These are phyloP conservation scores for Phytopythium aichiense DNA, from an alignment of 352 stramenopile species.

Conservation along the genomic window DNA sequence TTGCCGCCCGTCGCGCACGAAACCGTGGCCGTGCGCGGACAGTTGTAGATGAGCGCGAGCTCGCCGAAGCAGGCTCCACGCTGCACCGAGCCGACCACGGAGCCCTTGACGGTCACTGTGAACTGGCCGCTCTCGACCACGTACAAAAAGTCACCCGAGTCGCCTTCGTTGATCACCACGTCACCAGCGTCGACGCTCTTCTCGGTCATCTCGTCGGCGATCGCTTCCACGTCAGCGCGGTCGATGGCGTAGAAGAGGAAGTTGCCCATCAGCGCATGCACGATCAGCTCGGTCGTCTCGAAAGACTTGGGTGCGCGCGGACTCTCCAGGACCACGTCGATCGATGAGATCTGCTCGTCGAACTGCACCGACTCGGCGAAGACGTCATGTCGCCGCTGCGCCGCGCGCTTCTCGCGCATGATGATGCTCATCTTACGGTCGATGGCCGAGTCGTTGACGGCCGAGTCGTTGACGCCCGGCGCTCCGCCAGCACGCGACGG, in stretches of 20 bases:
- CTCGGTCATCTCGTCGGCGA: slow-evolving; percentile 49
- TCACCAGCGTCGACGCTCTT: slow-evolving; percentile 32
- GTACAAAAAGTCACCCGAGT: slow-evolving; percentile 78
- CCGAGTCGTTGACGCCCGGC: slow-evolving; percentile 29
- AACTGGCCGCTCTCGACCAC: slow-evolving; percentile 81
- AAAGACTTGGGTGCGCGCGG: slow-evolving; percentile 34
- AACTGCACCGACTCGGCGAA: slow-evolving; percentile 72
- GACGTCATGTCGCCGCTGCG: slow-evolving; percentile 54
- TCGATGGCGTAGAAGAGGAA: slow-evolving; percentile 68
- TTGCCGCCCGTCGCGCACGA: slow-evolving; percentile 35
- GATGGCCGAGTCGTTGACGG: slow-evolving; percentile 26
- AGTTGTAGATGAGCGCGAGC: slow-evolving; percentile 95
- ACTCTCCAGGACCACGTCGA: not conserved
- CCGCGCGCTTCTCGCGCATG: slow-evolving; percentile 65
- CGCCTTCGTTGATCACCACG: slow-evolving; percentile 58
- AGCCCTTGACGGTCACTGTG: slow-evolving; percentile 81
- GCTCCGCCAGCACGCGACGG: slow-evolving; percentile 26
- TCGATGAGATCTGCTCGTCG: slow-evolving; percentile 17
- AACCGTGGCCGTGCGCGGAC: slow-evolving; percentile 90
- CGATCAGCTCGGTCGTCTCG: slow-evolving; percentile 42
- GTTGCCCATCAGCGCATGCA: slow-evolving; percentile 57
- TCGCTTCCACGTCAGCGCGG: slow-evolving; percentile 40
- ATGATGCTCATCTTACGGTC: slow-evolving; percentile 55
- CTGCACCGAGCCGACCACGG: slow-evolving; percentile 68
- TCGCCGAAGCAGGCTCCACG: slow-evolving; percentile 92